Evolutionary conservation across 768 basidiomycete species (phyloP).

Genomic region (Lepiota venenata): DNA sequence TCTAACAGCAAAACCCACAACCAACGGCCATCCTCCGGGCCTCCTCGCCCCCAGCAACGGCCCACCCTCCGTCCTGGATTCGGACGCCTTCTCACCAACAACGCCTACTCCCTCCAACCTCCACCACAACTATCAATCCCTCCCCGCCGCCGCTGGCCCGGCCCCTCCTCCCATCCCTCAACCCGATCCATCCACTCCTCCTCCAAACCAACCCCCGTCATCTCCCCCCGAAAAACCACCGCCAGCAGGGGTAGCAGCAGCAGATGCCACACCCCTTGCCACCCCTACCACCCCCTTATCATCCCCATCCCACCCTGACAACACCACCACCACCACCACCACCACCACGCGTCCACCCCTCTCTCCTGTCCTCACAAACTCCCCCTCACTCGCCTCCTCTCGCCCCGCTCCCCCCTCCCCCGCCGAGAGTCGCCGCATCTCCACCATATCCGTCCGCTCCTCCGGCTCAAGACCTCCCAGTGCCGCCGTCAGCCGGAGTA

Average conservation of each 20-base stretch:
- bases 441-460: background rate
- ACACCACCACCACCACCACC: background rate
- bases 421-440: background rate
- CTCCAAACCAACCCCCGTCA: background rate
- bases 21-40: constrained; percentile 5
- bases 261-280: background rate
- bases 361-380: background rate
- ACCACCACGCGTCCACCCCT: background rate
- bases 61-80: constrained; percentile 1
- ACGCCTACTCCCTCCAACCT: constrained; percentile 23
- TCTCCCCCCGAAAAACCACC: constrained; percentile 10
- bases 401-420: background rate
- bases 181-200: background rate
- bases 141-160: constrained; percentile 13
- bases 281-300: constrained; percentile 11
- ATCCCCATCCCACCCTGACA: constrained; percentile 4
- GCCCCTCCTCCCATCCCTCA: background rate
- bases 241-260: background rate
- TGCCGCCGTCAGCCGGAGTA: background rate
- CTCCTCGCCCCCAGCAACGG: constrained; percentile 6
- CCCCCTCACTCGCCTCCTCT: background rate
- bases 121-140: constrained; percentile 18
- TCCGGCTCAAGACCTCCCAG: too few relatives aligned
- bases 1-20: background rate
- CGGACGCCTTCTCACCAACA: constrained; percentile 19